These are phyloP conservation scores for Diaporthe citriasiana DNA, from an alignment of 2,329 filamentous ascomycete genomes.

Conservation along the genomic window DNA sequence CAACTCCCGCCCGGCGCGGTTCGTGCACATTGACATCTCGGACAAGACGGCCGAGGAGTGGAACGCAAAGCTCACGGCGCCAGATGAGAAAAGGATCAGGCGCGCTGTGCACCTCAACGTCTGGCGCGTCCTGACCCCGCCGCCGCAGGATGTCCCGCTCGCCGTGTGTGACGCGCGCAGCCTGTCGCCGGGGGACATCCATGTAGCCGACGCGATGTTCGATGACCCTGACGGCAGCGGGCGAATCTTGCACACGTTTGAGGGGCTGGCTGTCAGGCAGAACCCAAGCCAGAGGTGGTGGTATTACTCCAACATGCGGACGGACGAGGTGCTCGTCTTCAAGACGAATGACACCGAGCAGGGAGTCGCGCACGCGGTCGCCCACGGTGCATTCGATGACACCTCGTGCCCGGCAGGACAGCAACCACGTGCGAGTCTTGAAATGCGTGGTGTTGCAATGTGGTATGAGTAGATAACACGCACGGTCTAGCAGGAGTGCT, in stretches of 20 bases:
- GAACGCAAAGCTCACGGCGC: not conserved
- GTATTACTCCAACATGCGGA: slow-evolving; percentile 7
- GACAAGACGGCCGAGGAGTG: not conserved
- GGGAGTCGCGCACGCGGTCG: slow-evolving; percentile 9
- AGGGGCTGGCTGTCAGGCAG: not conserved
- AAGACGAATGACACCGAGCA: slow-evolving; percentile 20
- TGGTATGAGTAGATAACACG: not conserved
- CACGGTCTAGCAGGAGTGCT: too few relatives aligned
- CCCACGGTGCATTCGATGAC: slow-evolving; percentile 21
- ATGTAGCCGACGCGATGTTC: slow-evolving; percentile 7
- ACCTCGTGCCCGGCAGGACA: not conserved
- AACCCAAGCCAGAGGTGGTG: not conserved
- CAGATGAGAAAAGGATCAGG: not conserved
- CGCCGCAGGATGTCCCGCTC: slow-evolving; percentile 3
- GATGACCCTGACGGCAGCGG: not conserved
- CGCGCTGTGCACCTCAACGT: slow-evolving; percentile 7
- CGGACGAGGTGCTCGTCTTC: slow-evolving; percentile 16
- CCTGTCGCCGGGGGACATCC: not conserved
- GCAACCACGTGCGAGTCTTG: slow-evolving; percentile 1
- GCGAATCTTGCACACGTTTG: slow-evolving; percentile 4
- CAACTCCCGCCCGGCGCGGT: slow-evolving; percentile 24
- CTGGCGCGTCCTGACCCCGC: slow-evolving; percentile 14
- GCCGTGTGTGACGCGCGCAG: slow-evolving; percentile 6
- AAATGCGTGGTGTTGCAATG: slow-evolving; percentile 52
- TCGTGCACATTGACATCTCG: slow-evolving; percentile 11